Conservation (phyloP, 148 eudicot genomes). For the Gaultheria prostrata region DNA sequence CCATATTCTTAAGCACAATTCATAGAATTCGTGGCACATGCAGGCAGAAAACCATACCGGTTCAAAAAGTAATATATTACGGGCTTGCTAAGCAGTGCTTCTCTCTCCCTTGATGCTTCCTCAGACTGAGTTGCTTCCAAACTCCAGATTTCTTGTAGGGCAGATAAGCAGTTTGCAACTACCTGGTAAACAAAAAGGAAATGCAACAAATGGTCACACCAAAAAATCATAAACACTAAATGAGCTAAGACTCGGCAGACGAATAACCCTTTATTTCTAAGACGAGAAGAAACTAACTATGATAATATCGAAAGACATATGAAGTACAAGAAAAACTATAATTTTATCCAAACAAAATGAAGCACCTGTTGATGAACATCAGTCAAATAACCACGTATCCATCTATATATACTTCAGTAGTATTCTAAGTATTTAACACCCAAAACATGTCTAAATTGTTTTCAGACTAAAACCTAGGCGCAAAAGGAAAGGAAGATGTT, state of each 20-base stretch:
- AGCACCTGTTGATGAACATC: too few relatives aligned
- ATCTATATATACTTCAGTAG: too few relatives aligned
- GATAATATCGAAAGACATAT: too few relatives aligned
- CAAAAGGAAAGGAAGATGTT: not conserved
- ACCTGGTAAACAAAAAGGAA: conserved; percentile 47
- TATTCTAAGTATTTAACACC: not conserved
- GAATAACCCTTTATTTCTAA: not conserved
- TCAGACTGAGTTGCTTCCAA: conserved; percentile 85
- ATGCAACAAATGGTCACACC: conserved; percentile 2
- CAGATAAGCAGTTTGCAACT: conserved; percentile 84
- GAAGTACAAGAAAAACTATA: not conserved
- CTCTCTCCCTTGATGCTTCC: conserved; percentile 90
- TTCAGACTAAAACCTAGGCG: not conserved
- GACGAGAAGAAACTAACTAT: not conserved
- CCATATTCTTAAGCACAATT: not conserved
- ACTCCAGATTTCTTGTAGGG: conserved; percentile 96
- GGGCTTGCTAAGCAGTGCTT: conserved; percentile 85
- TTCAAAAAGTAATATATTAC: conserved; percentile 70
- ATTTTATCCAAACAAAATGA: not conserved
- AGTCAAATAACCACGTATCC: not conserved
- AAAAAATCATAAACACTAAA: not conserved
- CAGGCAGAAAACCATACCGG: conserved; percentile 37
- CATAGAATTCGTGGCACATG: not conserved
- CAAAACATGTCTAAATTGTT: conserved; percentile 1
- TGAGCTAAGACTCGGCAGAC: not conserved